Evolutionary conservation across 345 rosid species (phyloP).

Genomic region (Salix purpurea): DNA sequence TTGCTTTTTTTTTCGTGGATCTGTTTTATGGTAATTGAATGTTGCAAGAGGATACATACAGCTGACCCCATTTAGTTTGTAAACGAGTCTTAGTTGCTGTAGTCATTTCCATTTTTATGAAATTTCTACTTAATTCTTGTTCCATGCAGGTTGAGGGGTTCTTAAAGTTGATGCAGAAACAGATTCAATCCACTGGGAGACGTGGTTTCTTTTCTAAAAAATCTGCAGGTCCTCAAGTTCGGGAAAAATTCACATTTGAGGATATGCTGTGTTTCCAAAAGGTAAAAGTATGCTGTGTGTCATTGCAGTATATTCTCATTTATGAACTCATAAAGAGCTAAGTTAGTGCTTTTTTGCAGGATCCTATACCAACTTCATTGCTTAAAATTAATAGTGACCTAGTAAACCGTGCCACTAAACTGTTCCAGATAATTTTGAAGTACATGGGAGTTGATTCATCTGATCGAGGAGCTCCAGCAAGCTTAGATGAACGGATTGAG

Average conservation of each 20-base stretch:
- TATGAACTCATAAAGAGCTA: conserved; percentile 7
- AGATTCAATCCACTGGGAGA: conserved; percentile 79
- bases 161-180: conserved; percentile 89
- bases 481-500: conserved; percentile 80
- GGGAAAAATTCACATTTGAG: conserved; percentile 84
- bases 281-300: conserved; percentile 34
- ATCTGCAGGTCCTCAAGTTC: conserved; percentile 59
- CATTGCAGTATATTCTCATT: not conserved
- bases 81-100: not conserved
- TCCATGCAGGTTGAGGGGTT: conserved; percentile 72
- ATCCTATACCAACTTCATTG: conserved; percentile 89
- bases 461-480: conserved; percentile 61
- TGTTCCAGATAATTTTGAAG: conserved; percentile 80
- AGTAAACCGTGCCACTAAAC: conserved; percentile 74
- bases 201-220: conserved; percentile 89
- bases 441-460: conserved; percentile 92
- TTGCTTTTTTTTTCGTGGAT: not conserved
- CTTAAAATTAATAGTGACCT: conserved; percentile 81
- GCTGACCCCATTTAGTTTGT: not conserved
- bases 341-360: conserved; percentile 42
- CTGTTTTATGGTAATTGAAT: not conserved
- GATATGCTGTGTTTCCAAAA: conserved; percentile 97
- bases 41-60: not conserved
- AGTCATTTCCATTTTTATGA: conserved; percentile 2
- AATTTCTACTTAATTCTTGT: not conserved